A percentile compares a stretch with the other conserved stretches of the same genome.
Conservation (phyloP, 2,329 filamentous ascomycete species). For the Dothideomycetidae sp. region DNA sequence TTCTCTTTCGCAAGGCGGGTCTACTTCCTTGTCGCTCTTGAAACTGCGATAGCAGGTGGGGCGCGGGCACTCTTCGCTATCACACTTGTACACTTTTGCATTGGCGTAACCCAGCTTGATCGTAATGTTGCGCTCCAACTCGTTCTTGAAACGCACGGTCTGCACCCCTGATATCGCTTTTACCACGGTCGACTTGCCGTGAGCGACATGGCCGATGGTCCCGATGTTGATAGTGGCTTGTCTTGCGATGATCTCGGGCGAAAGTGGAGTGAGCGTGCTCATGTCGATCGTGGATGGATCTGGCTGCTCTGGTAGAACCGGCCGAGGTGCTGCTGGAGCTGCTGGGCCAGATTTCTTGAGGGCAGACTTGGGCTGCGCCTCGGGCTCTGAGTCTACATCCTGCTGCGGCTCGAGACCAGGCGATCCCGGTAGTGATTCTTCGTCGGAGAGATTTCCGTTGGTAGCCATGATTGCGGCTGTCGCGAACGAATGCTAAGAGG, state of each 20-base stretch:
- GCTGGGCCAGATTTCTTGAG: slow-evolving; percentile 61
- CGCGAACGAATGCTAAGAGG: slow-evolving; percentile 1
- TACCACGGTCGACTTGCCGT: slow-evolving; percentile 97
- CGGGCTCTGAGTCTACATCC: slow-evolving; percentile 64
- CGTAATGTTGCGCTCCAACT: slow-evolving; percentile 96
- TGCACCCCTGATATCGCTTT: slow-evolving; percentile 98
- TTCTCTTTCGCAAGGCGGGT: slow-evolving; percentile 87
- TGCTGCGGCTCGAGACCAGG: slow-evolving; percentile 36
- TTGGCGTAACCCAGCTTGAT: slow-evolving; percentile 99
- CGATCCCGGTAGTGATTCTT: slow-evolving; percentile 39
- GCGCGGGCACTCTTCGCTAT: slow-evolving; percentile 77
- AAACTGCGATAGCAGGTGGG: slow-evolving; percentile 93
- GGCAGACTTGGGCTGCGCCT: slow-evolving; percentile 57
- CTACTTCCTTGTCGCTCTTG: slow-evolving; percentile 98
- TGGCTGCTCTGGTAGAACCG: slow-evolving; percentile 73
- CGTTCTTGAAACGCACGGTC: slow-evolving; percentile 99
- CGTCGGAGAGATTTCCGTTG: slow-evolving; percentile 39
- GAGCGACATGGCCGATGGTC: slow-evolving; percentile 95
- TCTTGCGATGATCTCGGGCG: slow-evolving; percentile 90
- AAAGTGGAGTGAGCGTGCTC: slow-evolving; percentile 64
- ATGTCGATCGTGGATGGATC: slow-evolving; percentile 83
- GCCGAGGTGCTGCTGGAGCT: slow-evolving; percentile 42
- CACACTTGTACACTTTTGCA: slow-evolving; percentile 98
- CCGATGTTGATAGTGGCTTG: slow-evolving; percentile 98
- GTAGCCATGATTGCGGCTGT: slow-evolving; percentile 36